Evolutionary conservation across 164 flowering plant genomes (phyloP), one percentile per base, ranked within the genome.

Genomic region (Chimonanthus praecox): DNA sequence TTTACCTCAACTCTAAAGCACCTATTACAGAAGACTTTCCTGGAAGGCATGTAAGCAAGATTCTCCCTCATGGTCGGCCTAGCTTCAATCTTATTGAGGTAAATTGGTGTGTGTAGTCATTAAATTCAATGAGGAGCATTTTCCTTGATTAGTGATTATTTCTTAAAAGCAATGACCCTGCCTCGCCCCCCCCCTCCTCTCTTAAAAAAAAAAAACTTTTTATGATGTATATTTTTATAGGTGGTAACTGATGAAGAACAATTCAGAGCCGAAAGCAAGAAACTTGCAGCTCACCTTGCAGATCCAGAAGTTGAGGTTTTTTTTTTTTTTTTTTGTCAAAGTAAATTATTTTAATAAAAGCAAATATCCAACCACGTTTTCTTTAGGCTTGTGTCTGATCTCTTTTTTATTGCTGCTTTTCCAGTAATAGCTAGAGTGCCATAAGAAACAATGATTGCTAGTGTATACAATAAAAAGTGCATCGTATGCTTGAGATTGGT

Each of bases 251-350:
- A 92, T 76, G 99, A 96, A 84, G 89, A 82, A 70, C 91, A 90
- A 68, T 96, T 89, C 76, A 89, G 73, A 81, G 79, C 78, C 58
- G 97, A 90, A 77, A 87, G 90, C 82, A 89, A 83, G 80, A 96
- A 90, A 74, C 89, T 96, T 75, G 91, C 87, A 21, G 94, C 98
- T 79, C 97, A 91, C 75, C 89, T 96, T 71, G 95, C 97, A 47
- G 98, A 96, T 84, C 99, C 99, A 16, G 98, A 96, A 90, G 88
- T 94, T 79, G 99, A 95, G 98, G 99, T 95, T 20, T 0, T 33
- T 33, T 33, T 33, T 33, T 33, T 20, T 20, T 33, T 33, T 33
- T 33, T 33, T 33, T 33, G 33, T 33, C 33, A 33, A 33, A 33
- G 33, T 33, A 33, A 33, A 33, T 33, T 33, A 33, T 33, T 33